Evolutionary conservation across 2,329 filamentous ascomycete genomes (phyloP).

Genomic region (Verticillium tricorpus): DNA sequence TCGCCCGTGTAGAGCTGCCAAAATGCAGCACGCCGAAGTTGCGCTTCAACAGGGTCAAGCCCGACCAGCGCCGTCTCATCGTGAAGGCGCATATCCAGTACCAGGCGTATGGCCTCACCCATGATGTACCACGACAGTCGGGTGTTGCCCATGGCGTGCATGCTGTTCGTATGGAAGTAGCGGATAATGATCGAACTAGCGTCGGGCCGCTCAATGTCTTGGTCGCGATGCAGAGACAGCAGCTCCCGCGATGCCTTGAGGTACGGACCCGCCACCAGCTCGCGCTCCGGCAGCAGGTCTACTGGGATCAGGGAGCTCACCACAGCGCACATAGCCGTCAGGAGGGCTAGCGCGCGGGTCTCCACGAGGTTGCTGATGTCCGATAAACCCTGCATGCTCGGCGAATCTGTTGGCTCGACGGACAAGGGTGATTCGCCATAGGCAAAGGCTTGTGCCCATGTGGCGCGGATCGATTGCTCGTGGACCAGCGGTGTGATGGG

Average conservation of each 20-base stretch:
- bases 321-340: conserved; percentile 40
- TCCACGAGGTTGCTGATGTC: background rate
- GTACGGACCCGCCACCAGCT: conserved; percentile 30
- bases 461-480: background rate
- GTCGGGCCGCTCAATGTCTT: conserved; percentile 35
- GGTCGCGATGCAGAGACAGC: conserved; percentile 32
- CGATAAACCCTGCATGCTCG: too few species aligned
- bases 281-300: conserved; percentile 33
- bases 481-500: background rate
- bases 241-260: conserved; percentile 33
- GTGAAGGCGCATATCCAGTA: conserved; percentile 37
- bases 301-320: conserved; percentile 36
- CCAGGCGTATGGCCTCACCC: conserved; percentile 36
- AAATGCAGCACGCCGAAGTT: conserved; percentile 29
- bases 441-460: background rate
- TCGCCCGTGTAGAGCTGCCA: conserved; percentile 37
- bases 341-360: conserved; percentile 28
- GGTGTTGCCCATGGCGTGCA: conserved; percentile 37
- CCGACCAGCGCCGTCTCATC: conserved; percentile 31
- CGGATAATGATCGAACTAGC: conserved; percentile 37
- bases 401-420: background rate
- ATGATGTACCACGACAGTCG: conserved; percentile 41
- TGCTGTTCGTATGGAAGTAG: conserved; percentile 41
- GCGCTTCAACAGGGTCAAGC: conserved; percentile 29
- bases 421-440: background rate